Evolutionary conservation across 139 green algal species (phyloP).

Genomic region (Penium margaritaceum): DNA sequence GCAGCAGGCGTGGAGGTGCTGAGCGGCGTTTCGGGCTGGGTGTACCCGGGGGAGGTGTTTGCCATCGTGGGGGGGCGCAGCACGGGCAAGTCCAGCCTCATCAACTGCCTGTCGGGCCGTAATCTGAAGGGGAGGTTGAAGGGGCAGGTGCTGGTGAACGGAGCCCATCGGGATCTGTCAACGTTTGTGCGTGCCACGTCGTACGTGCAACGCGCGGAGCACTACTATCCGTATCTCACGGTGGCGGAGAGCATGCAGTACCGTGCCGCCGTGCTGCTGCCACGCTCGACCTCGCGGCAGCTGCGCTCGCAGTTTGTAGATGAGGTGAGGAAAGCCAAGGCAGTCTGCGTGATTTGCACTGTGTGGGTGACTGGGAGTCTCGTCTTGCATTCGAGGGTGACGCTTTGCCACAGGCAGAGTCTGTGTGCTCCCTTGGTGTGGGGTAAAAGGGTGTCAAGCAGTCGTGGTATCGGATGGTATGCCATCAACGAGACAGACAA

Average conservation of each 20-base stretch:
- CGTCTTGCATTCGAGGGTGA: too few relatives aligned
- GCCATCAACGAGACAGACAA: too few relatives aligned
- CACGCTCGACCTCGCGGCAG: too few relatives aligned
- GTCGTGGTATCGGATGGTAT: too few relatives aligned
- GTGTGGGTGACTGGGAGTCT: too few relatives aligned
- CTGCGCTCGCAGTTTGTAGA: too few relatives aligned
- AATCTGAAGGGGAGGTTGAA: not conserved
- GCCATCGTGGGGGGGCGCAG: conserved; percentile 2
- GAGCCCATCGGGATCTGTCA: not conserved
- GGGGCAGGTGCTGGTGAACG: not conserved
- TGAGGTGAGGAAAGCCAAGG: too few relatives aligned
- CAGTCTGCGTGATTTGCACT: too few relatives aligned
- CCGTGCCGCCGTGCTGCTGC: not conserved
- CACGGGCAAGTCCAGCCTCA: conserved; percentile 25
- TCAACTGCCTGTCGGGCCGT: conserved; percentile 14
- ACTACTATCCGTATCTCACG: not conserved
- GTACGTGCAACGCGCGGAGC: not conserved
- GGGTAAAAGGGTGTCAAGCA: too few relatives aligned
- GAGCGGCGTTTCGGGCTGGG: conserved; percentile 24
- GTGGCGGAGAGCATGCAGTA: not conserved
- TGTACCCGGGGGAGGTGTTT: conserved; percentile 16
- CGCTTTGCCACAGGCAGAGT: too few relatives aligned
- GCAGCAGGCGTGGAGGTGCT: too few relatives aligned
- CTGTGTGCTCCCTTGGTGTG: too few relatives aligned
- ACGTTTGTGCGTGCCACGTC: not conserved